These are phyloP conservation scores for Aureobasidium sp. DNA, from an alignment of 2,329 filamentous ascomycete genomes.

Conservation along the genomic window DNA sequence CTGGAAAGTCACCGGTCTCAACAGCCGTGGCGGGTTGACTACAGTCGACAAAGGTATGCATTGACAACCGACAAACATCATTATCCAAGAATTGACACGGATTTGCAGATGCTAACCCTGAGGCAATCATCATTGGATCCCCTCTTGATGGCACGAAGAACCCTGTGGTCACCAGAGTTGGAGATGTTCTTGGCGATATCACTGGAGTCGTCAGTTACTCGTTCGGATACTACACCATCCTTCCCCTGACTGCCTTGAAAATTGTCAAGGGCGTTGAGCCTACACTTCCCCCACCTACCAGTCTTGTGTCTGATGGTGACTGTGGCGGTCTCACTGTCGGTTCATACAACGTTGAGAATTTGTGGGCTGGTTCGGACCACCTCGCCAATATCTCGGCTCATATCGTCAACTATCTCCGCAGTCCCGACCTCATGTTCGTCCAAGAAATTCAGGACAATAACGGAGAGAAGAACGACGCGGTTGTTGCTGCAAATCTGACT, in stretches of 20 bases:
- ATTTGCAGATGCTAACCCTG: constrained; percentile 55
- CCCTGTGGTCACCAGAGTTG: constrained; percentile 51
- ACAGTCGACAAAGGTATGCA: constrained; percentile 37
- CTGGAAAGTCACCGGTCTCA: constrained; percentile 55
- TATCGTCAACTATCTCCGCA: constrained; percentile 55
- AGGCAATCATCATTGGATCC: constrained; percentile 55
- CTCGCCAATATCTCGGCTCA: constrained; percentile 53
- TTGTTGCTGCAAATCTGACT: constrained; percentile 50
- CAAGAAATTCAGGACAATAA: constrained; percentile 65
- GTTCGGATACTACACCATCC: constrained; percentile 61
- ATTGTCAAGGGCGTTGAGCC: constrained; percentile 39
- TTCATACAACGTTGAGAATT: constrained; percentile 64
- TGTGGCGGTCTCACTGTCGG: constrained; percentile 57
- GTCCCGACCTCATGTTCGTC: constrained; percentile 58
- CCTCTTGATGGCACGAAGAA: constrained; percentile 59
- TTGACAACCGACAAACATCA: not conserved
- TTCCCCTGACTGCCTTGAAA: constrained; percentile 52
- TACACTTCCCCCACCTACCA: constrained; percentile 41
- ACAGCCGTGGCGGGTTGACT: constrained; percentile 56
- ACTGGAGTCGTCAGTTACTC: constrained; percentile 59
- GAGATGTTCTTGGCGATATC: constrained; percentile 56
- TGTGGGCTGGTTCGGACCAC: constrained; percentile 48
- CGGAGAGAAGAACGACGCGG: constrained; percentile 52
- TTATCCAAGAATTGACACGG: not conserved
- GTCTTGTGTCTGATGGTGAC: constrained; percentile 45